A percentile compares a stretch with the other conserved stretches of the same genome.
phyloP scores from a whole-genome alignment of 306 rosid species.

The Ormosia semicastrata region DNA sequence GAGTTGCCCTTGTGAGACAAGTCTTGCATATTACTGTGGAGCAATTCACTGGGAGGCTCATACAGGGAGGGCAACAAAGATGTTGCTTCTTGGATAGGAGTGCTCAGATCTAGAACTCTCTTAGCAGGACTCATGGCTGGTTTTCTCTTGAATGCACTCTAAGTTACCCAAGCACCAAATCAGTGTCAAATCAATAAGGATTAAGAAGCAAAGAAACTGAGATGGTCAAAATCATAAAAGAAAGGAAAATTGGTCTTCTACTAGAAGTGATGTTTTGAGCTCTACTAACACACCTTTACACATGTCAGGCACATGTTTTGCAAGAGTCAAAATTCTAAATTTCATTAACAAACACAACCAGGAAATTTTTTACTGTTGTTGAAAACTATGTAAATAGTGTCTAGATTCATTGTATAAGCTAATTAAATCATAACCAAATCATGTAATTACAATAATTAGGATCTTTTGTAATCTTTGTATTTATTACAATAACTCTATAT shows the following conservation, averaged over 20 bases:
- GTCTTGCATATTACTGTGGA: slow-evolving; percentile 32
- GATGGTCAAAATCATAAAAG: slow-evolving; percentile 5
- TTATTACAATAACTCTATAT: no score
- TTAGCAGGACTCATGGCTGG: slow-evolving; percentile 35
- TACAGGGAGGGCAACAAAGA: slow-evolving; percentile 33
- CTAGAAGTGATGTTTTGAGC: neutral
- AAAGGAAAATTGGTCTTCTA: slow-evolving; percentile 4
- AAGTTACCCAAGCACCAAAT: slow-evolving; percentile 35
- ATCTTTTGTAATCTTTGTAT: no score
- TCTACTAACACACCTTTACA: neutral
- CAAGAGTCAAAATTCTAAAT: slow-evolving; percentile 7
- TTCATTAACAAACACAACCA: slow-evolving; percentile 3
- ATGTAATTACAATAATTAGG: no score
- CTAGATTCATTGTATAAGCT: no score
- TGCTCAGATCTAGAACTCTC: slow-evolving; percentile 32
- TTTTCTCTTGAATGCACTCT: slow-evolving; percentile 35
- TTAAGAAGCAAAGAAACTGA: neutral
- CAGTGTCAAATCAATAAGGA: slow-evolving; percentile 26
- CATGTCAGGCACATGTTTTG: neutral
- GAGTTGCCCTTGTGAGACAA: slow-evolving; percentile 33
- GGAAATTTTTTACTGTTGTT: neutral
- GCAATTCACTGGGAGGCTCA: slow-evolving; percentile 32
- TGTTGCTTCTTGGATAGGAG: slow-evolving; percentile 39
- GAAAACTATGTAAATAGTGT: no score
- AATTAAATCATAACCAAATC: no score